Evolutionary conservation across 805 yeast genomes (phyloP), one percentile per base, ranked within the genome.

Genomic region (Starmerella bombicola): DNA sequence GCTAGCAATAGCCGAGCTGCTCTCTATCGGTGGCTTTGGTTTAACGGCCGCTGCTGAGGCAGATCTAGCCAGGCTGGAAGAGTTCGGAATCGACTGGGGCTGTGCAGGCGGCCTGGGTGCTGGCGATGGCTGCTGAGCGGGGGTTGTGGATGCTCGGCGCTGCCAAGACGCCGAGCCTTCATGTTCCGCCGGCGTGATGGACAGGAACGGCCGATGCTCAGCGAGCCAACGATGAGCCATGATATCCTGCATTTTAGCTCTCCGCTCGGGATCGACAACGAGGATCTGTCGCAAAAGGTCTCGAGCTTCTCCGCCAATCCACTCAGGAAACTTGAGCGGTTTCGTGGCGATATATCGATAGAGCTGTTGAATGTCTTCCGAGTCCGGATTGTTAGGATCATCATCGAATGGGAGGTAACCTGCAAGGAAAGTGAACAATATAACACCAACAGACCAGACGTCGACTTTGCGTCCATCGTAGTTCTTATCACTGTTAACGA

Each of bases 351-450:
- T 91, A 63, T 91, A 91, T 56, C 79, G 82, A 64, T 91, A 91
- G 45, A 91, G 68, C 56, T 80, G 78, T 18, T 86, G 82, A 56
- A 91, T 88, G 61, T 91, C 93, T 42, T 86, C 81, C 38, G 96
- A 95, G 58, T 88, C 95, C 26, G 95, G 97, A 56, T 91, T 91
- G 40, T 80, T 79, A 17, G 95, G 91, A 59, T 91, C 98, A 61
- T 91, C 98, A 57, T 91, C 98, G 67, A 84, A 91, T 1, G 98
- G 98, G 46, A 91, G 68, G 60, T 91, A 91, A 2, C 98, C 98
- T 0, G 97, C 88, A 36, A 91, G 67, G 95, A 91, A 91, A 9
- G 97, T 96, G 57, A 85, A 91, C 32, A 91, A 64, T 40, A 91
- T 91, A 22, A 91, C 86, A 45, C 98, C 98, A 54, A 94, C 76